Evolutionary conservation across 2,329 filamentous ascomycete genomes (phyloP).

Genomic region (Gremmenia infestans): DNA sequence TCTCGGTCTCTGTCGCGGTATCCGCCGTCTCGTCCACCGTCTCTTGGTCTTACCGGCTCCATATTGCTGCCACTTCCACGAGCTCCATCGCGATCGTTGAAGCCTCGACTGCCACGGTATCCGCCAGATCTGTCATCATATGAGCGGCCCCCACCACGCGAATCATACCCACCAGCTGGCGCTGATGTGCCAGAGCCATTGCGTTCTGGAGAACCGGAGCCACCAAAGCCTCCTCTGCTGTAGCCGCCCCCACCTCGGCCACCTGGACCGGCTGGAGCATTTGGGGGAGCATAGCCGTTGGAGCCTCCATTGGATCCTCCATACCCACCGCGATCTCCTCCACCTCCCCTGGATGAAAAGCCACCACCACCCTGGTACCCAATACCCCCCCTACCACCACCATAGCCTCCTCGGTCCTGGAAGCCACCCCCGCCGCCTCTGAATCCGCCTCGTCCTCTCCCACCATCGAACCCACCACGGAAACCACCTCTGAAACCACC

Average conservation of each 20-base stretch:
- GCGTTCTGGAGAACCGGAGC: constrained; percentile 31
- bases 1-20: constrained; percentile 37
- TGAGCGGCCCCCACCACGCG: constrained; percentile 51
- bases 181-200: constrained; percentile 23
- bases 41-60: constrained; percentile 71
- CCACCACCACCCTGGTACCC: constrained; percentile 30
- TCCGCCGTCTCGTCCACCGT: constrained; percentile 46
- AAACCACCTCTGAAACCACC: constrained; percentile 39
- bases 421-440: constrained; percentile 28
- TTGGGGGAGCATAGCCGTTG: constrained; percentile 44
- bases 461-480: constrained; percentile 20
- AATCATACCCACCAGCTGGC: constrained; percentile 46
- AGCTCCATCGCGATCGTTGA: constrained; percentile 35
- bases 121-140: constrained; percentile 53
- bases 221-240: constrained; percentile 29
- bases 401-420: constrained; percentile 29
- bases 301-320: constrained; percentile 31
- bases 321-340: constrained; percentile 25
- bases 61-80: constrained; percentile 64
- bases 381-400: constrained; percentile 30
- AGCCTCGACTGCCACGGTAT: constrained; percentile 38
- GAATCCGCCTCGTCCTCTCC: constrained; percentile 47
- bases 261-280: constrained; percentile 59
- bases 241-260: constrained; percentile 45
- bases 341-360: constrained; percentile 25